These are phyloP conservation scores for Neurospora sp. DNA, from an alignment of 495 filamentous ascomycete genomes.

Conservation along the genomic window DNA sequence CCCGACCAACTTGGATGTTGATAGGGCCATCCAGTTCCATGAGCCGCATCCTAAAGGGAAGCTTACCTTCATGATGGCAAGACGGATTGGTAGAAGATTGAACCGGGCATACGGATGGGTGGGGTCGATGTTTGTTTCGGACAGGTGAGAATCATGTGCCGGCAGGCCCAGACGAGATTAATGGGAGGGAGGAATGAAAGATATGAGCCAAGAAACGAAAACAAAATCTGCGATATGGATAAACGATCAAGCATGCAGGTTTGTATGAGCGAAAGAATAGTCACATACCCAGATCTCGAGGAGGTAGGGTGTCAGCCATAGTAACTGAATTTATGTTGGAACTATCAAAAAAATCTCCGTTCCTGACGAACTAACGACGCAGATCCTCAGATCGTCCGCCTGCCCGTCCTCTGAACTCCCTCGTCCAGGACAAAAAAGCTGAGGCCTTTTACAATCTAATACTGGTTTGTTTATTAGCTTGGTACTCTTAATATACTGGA, in stretches of 20 bases:
- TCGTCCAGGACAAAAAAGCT: background rate
- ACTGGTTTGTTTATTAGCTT: too few relatives aligned
- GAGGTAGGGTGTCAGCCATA: too few relatives aligned
- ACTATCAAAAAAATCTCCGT: too few relatives aligned
- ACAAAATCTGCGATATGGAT: background rate
- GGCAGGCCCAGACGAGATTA: background rate
- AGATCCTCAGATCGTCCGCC: constrained; percentile 4
- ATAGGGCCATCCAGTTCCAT: constrained; percentile 39
- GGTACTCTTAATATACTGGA: too few relatives aligned
- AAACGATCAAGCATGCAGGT: background rate
- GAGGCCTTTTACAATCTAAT: too few relatives aligned
- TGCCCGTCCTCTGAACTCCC: background rate
- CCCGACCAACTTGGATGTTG: constrained; percentile 22
- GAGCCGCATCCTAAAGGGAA: constrained; percentile 31
- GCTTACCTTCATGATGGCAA: constrained; percentile 4
- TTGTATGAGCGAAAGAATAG: background rate
- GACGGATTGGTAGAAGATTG: constrained; percentile 9
- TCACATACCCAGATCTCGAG: background rate
- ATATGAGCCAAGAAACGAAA: background rate
- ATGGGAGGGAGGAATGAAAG: background rate
- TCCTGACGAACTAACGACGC: background rate
- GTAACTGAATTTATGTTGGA: too few relatives aligned
- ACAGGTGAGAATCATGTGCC: background rate
- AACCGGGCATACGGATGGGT: constrained; percentile 9
- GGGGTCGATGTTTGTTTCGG: constrained; percentile 10